Evolutionary conservation across 495 filamentous ascomycete genomes (phyloP).

Genomic region (Neurospora sp.): DNA sequence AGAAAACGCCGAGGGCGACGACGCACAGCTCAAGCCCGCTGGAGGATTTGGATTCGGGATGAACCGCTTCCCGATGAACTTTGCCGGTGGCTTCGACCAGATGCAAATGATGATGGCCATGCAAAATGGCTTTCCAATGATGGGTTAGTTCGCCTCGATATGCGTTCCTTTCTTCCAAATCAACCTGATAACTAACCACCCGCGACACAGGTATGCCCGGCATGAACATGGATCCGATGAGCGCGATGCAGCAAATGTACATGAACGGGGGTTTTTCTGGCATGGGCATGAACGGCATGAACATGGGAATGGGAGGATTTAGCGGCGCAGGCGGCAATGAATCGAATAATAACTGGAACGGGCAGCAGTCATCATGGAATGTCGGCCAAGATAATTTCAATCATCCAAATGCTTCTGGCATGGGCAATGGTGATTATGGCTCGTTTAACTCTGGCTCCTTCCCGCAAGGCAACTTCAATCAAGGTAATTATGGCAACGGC

Average conservation of each 20-base stretch:
- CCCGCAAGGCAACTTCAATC: slow-evolving; percentile 44
- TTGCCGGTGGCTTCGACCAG: slow-evolving; percentile 58
- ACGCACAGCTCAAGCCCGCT: slow-evolving; percentile 21
- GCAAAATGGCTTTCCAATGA: slow-evolving; percentile 70
- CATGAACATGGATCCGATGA: slow-evolving; percentile 82
- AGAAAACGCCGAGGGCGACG: slow-evolving; percentile 17
- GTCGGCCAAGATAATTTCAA: slow-evolving; percentile 60
- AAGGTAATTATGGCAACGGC: slow-evolving; percentile 53
- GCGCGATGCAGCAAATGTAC: slow-evolving; percentile 70
- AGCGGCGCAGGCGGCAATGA: slow-evolving; percentile 34
- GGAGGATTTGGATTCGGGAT: slow-evolving; percentile 35
- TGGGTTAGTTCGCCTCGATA: slow-evolving; percentile 55
- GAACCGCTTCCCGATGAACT: slow-evolving; percentile 56
- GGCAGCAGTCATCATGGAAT: slow-evolving; percentile 61
- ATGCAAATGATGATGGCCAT: slow-evolving; percentile 65
- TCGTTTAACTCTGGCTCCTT: slow-evolving; percentile 63
- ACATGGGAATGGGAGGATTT: slow-evolving; percentile 73
- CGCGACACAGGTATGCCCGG: slow-evolving; percentile 53
- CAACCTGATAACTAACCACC: slow-evolving; percentile 17
- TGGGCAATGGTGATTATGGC: slow-evolving; percentile 72
- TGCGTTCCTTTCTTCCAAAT: background rate
- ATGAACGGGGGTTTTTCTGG: slow-evolving; percentile 65
- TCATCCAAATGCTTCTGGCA: slow-evolving; percentile 63
- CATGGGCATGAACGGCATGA: slow-evolving; percentile 91
- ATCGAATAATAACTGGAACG: slow-evolving; percentile 53